phyloP scores from a whole-genome alignment of 75 land plant species.

The Gnetum montanum region DNA sequence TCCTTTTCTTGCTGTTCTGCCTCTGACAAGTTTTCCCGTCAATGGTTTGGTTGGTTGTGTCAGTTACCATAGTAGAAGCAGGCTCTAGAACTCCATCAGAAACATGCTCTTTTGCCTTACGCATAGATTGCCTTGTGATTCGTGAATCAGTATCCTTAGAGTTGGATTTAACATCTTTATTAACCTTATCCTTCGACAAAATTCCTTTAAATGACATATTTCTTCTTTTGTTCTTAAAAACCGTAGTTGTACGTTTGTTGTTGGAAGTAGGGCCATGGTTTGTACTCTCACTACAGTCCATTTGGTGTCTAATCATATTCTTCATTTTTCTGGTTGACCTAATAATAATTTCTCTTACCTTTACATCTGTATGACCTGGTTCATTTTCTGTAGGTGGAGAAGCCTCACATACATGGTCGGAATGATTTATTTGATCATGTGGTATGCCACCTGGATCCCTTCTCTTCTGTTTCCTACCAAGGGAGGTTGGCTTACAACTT shows the following conservation, averaged over 20 bases:
- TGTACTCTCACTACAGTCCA: too few species aligned
- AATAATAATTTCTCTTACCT: not conserved
- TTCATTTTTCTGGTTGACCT: not conserved
- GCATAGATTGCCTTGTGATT: constrained; percentile 4
- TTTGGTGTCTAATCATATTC: not conserved
- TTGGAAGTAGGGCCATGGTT: too few species aligned
- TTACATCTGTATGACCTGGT: not conserved
- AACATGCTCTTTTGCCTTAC: too few species aligned
- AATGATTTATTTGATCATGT: too few species aligned
- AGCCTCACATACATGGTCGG: too few species aligned
- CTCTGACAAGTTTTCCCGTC: too few species aligned
- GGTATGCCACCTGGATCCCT: constrained; percentile 1
- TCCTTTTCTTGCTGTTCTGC: too few species aligned
- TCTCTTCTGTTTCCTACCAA: not conserved
- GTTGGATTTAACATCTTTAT: not conserved
- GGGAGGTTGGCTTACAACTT: too few species aligned
- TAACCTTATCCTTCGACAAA: not conserved
- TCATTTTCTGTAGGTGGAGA: not conserved
- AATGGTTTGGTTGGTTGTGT: too few species aligned
- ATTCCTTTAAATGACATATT: too few species aligned
- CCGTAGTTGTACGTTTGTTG: not conserved
- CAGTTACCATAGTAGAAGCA: too few species aligned
- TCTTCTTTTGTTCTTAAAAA: constrained; percentile 2
- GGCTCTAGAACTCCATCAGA: too few species aligned
- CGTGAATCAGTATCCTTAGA: not conserved